phyloP scores from a whole-genome alignment of 768 basidiomycete species.

The Chiua virens region DNA sequence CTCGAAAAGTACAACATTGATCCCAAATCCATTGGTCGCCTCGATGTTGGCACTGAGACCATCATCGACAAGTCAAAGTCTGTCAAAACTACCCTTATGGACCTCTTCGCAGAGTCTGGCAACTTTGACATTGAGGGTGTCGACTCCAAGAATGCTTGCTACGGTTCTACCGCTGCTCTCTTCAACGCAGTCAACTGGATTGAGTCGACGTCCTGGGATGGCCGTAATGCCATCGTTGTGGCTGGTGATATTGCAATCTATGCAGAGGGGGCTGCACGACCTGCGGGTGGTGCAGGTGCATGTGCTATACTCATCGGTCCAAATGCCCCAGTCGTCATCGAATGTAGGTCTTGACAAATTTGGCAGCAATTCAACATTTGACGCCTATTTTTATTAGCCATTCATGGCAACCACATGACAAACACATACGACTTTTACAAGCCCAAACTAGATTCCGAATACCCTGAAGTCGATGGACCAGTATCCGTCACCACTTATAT shows the following conservation, averaged over 20 bases:
- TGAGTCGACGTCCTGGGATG: slow-evolving; percentile 95
- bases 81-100: slow-evolving; percentile 98
- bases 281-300: slow-evolving; percentile 96
- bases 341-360: slow-evolving; percentile 63
- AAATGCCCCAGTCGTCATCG: slow-evolving; percentile 90
- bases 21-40: slow-evolving; percentile 93
- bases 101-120: slow-evolving; percentile 88
- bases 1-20: slow-evolving; percentile 95
- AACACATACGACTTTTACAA: slow-evolving; percentile 99
- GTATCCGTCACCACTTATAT: slow-evolving; percentile 95
- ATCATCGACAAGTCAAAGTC: slow-evolving; percentile 99
- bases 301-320: slow-evolving; percentile 95
- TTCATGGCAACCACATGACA: slow-evolving; percentile 96
- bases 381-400: slow-evolving; percentile 51
- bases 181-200: slow-evolving; percentile 99
- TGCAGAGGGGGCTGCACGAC: slow-evolving; percentile 91
- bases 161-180: slow-evolving; percentile 96
- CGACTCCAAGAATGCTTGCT: slow-evolving; percentile 99
- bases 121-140: slow-evolving; percentile 99
- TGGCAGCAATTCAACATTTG: slow-evolving; percentile 1
- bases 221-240: slow-evolving; percentile 95
- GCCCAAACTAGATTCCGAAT: slow-evolving; percentile 91
- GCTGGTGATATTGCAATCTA: slow-evolving; percentile 98
- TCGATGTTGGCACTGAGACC: slow-evolving; percentile 98
- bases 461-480: slow-evolving; percentile 96